Evolutionary conservation across 345 rosid genomes (phyloP), one percentile per base, ranked within the genome.

Genomic region (Hirschfeldia incana): DNA sequence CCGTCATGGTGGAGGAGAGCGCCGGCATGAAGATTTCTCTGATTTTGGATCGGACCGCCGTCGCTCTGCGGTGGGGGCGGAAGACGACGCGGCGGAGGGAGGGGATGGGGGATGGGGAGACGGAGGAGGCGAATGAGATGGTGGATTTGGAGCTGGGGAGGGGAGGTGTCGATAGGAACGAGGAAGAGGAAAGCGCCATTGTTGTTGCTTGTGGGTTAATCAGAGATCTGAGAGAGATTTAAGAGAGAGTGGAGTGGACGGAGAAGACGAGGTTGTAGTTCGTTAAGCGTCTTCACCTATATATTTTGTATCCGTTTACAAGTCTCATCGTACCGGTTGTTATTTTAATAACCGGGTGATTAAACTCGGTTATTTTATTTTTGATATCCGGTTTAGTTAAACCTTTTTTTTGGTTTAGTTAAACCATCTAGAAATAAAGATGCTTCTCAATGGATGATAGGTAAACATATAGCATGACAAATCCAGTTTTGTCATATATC

Each of bases 21-120:
- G 98, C 96, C 5, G 98, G 98, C 98, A 94, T 94, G 89, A 94
- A 94, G 76, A 94, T 94, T 82, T 94, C 98, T n/a, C 98, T 87
- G 78, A 94, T 89, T 88, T 92, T 94, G 32, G 97, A 83, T 34
- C 89, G 89, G 51, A 94, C 88, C 5, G 85, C 74, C 76, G 84
- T 69, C 36, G 51, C 58, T 32, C 85, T 63, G 30, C 82, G 81
- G 58, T 29, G 77, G 46, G 84, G 79, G 63, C 81, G 75, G 76
- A 77, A 60, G 4, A 67, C 16, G 59, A 84, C 81, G 74, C 78
- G 81, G 67, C 76, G 76, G 44, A 60, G 76, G 78, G 76, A 76
- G 1, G 73, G 46, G 80, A 69, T 27, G 26, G 77, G 61, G 0
- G 83, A 4, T 1, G 77, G 30, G 74, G 82, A 81, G 32, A 82